A percentile compares a stretch with the other conserved stretches of the same genome.
Conservation (phyloP, 257 asterid species). For the Solanum megistacrolobum region DNA sequence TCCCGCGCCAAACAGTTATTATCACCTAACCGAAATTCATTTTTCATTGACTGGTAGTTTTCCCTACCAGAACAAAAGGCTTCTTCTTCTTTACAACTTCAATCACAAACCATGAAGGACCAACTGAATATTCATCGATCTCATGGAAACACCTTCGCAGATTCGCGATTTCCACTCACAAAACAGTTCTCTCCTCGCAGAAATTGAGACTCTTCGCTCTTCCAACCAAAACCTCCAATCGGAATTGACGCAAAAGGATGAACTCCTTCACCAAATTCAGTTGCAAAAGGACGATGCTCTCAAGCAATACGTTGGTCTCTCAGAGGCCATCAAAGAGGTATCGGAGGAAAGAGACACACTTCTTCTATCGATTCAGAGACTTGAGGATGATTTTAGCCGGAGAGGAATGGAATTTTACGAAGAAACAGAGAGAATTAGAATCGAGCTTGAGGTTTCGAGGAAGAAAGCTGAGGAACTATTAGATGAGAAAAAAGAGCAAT, state of each 20-base stretch:
- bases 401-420: background rate
- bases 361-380: background rate
- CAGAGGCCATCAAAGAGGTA: background rate
- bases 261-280: background rate
- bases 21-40: background rate
- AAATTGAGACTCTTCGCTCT: background rate
- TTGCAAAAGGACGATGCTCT: constrained; percentile 6
- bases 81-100: background rate
- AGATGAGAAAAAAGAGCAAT: constrained; percentile 5
- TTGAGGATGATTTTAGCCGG: background rate
- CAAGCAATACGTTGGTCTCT: background rate
- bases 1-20: background rate
- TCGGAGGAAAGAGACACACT: background rate
- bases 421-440: constrained; percentile 1
- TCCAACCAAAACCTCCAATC: constrained; percentile 1
- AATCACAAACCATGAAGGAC: background rate
- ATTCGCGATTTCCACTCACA: background rate
- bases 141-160: background rate
- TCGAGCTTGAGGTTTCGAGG: background rate
- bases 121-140: background rate
- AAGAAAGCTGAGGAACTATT: constrained; percentile 5
- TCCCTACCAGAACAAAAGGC: background rate
- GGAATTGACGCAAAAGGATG: background rate
- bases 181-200: background rate
- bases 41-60: background rate